Base-by-base conservation (phyloP, 352 stramenopile genomes). In the Peronospora farinosa region DNA sequence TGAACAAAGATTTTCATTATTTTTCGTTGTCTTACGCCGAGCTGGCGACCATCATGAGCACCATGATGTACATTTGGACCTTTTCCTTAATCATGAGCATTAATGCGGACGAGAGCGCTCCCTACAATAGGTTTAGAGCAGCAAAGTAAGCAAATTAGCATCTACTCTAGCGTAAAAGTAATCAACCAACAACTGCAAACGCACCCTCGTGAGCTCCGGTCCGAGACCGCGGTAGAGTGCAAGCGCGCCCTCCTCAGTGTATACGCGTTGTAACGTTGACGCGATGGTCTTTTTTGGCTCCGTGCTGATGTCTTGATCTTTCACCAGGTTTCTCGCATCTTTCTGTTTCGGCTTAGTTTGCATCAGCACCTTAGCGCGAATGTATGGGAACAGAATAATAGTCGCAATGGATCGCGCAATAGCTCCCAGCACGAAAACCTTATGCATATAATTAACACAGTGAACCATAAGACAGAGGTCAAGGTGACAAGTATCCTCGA, bases 41-140 rank as follows among this genome's bases (percentile, higher is more conserved):
- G 31, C 60, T 86, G 37, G 59, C 72, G 27, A 91, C 54, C 33
- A 96, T 76, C 53, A 96, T 72, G 32, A 86, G 51, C 41, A 88
- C 35, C 48, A 78, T 95, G 53, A 96, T 91, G 57, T 94, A 88
- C 56, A 70, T 79, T 64, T 96, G 85, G 45, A 98, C 96, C 69
- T 97, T 96, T 70, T 98, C 94, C 78, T 98, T 98, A 51, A 97
- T 92, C 88, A 97, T 97, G 59, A 98, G 86, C 95, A 98, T 98
- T 30, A 98, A 67, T 25, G 93, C 95, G 0, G 92, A 92, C 53
- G 87, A 97, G 6, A 98, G 84, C n/a, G 97, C 92, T n/a, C 92
- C 95, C 65, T 96, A 37, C 27, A 21, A 61, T 40, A 11, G 11
- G 10, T 42, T 32, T 25, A 31, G 38, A 55, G 9, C 39, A 53